A percentile compares a stretch with the other conserved stretches of the same genome.
Evolutionary conservation across 1,284 basidiomycete genomes (phyloP).

Genomic region (Pisolithus thermaeus): DNA sequence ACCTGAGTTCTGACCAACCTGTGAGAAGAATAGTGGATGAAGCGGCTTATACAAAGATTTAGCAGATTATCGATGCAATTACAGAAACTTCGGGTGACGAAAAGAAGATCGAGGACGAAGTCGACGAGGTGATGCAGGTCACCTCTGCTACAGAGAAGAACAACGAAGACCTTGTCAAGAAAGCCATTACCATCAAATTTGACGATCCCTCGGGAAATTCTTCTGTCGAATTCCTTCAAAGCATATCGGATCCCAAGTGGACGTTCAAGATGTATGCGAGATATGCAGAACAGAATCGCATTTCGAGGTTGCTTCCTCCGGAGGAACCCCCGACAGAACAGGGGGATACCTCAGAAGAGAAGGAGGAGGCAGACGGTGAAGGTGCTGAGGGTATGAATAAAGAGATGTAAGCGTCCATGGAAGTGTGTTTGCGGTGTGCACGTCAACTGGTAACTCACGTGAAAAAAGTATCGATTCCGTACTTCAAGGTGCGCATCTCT

Average conservation of each 20-base stretch:
- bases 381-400: conserved; percentile 44
- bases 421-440: conserved; percentile 86
- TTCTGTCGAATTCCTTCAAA: conserved; percentile 80
- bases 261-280: conserved; percentile 83
- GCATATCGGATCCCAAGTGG: conserved; percentile 90
- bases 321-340: conserved; percentile 34
- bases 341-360: conserved; percentile 24
- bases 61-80: no score
- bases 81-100: conserved; percentile 46
- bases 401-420: conserved; percentile 88
- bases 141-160: conserved; percentile 21
- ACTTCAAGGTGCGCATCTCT: conserved; percentile 75
- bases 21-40: no score
- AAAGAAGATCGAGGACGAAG: conserved; percentile 31
- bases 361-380: conserved; percentile 28
- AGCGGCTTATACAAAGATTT: no score
- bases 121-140: conserved; percentile 17
- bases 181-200: conserved; percentile 77
- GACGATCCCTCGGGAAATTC: conserved; percentile 97
- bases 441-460: conserved; percentile 83
- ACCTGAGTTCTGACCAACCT: conserved; percentile 61
- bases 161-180: conserved; percentile 32
- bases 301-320: conserved; percentile 63
- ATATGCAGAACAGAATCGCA: conserved; percentile 79
- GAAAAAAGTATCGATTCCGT: conserved; percentile 96